Conservation (phyloP, 352 stramenopile genomes). For the Phytophthora uliginosa region DNA sequence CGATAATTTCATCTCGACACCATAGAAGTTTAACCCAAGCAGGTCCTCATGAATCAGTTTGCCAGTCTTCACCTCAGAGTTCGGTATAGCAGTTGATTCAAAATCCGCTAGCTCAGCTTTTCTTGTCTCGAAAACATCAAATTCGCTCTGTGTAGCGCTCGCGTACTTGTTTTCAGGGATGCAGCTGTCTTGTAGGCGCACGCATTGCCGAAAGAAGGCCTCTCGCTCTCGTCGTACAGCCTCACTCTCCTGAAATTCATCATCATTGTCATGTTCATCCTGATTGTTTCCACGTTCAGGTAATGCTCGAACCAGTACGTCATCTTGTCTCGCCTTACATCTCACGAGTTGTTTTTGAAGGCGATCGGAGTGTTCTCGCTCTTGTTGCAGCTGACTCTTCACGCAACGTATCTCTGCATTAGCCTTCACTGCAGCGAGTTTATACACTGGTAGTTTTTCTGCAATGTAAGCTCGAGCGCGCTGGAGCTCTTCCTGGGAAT, state of each 20-base stretch:
- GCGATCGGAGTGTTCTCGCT: slow-evolving; percentile 40
- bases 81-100: background rate
- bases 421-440: slow-evolving; percentile 48
- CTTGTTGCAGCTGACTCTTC: slow-evolving; percentile 48
- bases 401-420: slow-evolving; percentile 48
- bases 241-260: slow-evolving; percentile 1
- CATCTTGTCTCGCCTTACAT: slow-evolving; percentile 35
- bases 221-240: slow-evolving; percentile 17
- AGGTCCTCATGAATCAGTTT: slow-evolving; percentile 17
- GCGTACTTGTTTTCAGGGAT: background rate
- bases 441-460: slow-evolving; percentile 38
- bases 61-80: background rate
- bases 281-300: slow-evolving; percentile 19
- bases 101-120: background rate
- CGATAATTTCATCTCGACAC: slow-evolving; percentile 4
- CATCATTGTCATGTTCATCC: background rate
- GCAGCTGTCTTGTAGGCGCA: background rate
- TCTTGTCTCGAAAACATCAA: background rate
- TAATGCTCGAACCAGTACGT: slow-evolving; percentile 20
- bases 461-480: slow-evolving; percentile 20
- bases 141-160: background rate
- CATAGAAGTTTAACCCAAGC: slow-evolving; percentile 4
- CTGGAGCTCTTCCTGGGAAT: slow-evolving; percentile 21
- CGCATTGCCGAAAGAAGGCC: slow-evolving; percentile 32
- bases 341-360: slow-evolving; percentile 40